Conservation (phyloP, 2,329 filamentous ascomycete species). For the Pseudocercospora crystallina region DNA sequence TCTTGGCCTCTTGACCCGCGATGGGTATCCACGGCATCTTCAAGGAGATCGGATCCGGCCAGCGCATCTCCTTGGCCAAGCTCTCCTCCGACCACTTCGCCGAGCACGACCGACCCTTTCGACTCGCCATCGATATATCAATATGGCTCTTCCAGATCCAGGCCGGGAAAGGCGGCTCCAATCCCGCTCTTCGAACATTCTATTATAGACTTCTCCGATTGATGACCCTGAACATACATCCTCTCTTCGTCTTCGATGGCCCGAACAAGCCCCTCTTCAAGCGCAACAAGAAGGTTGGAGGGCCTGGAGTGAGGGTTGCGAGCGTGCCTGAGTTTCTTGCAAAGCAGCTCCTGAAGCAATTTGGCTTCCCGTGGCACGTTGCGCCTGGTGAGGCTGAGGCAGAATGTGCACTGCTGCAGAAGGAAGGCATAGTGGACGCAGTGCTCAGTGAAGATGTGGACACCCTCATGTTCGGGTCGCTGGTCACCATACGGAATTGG, state of each 20-base stretch:
- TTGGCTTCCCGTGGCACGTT: constrained; percentile 79
- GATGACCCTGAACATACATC: constrained; percentile 73
- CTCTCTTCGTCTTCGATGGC: constrained; percentile 88
- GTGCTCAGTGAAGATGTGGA: constrained; percentile 97
- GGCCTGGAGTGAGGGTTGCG: constrained; percentile 62
- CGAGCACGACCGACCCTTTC: constrained; percentile 67
- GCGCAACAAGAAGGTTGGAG: constrained; percentile 68
- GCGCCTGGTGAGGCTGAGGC: constrained; percentile 95
- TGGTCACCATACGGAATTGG: constrained; percentile 59
- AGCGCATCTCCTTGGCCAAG: constrained; percentile 77
- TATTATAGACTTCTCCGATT: constrained; percentile 87
- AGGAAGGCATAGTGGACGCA: constrained; percentile 80
- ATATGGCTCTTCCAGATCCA: constrained; percentile 98
- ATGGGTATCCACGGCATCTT: constrained; percentile 65
- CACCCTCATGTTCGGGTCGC: constrained; percentile 41
- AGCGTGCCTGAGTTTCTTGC: constrained; percentile 71
- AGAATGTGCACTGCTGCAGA: constrained; percentile 85
- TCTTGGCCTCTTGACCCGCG: background rate
- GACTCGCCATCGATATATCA: constrained; percentile 88
- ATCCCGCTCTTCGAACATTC: constrained; percentile 85
- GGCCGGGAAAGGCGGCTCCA: constrained; percentile 78
- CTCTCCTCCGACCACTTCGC: constrained; percentile 77
- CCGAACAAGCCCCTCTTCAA: constrained; percentile 84
- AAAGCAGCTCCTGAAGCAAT: constrained; percentile 79
- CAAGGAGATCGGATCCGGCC: constrained; percentile 79